A percentile compares a stretch with the other conserved stretches of the same genome.
Conservation (phyloP, 192 early-diverging fungal genomes). For the Phlyctochytrium planicorne region DNA sequence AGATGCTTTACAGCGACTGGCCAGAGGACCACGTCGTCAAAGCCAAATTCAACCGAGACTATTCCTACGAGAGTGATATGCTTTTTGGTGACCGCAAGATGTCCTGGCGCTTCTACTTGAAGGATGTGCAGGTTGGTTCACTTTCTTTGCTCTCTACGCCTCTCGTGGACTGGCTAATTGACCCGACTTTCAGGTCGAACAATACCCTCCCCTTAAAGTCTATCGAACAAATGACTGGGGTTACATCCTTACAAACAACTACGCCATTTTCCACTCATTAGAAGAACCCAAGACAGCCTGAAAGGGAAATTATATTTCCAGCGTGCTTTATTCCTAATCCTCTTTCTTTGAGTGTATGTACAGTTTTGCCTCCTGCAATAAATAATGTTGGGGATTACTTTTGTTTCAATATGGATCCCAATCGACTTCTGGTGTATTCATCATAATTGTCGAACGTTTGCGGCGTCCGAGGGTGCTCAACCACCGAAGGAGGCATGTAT, state of each 20-base stretch:
- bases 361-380: too few species aligned
- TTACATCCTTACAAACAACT: constrained; percentile 11
- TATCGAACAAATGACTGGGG: constrained; percentile 21
- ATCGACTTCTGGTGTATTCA: too few species aligned
- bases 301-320: too few species aligned
- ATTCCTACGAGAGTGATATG: constrained; percentile 18
- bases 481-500: too few species aligned
- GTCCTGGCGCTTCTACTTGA: constrained; percentile 27
- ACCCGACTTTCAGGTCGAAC: constrained; percentile 18
- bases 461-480: too few species aligned
- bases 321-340: too few species aligned
- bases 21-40: constrained; percentile 9
- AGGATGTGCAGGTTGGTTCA: constrained; percentile 18
- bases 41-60: constrained; percentile 25
- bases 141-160: not conserved
- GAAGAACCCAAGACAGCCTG: not conserved
- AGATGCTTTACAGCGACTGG: constrained; percentile 7
- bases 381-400: too few species aligned
- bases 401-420: too few species aligned
- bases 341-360: too few species aligned
- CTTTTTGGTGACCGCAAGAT: constrained; percentile 13
- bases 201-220: constrained; percentile 15
- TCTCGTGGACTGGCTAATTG: not conserved
- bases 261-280: constrained; percentile 17
- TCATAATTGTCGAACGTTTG: too few species aligned